Evolutionary conservation across 495 filamentous ascomycete genomes (phyloP).

Genomic region (Aspergillus indologenus): DNA sequence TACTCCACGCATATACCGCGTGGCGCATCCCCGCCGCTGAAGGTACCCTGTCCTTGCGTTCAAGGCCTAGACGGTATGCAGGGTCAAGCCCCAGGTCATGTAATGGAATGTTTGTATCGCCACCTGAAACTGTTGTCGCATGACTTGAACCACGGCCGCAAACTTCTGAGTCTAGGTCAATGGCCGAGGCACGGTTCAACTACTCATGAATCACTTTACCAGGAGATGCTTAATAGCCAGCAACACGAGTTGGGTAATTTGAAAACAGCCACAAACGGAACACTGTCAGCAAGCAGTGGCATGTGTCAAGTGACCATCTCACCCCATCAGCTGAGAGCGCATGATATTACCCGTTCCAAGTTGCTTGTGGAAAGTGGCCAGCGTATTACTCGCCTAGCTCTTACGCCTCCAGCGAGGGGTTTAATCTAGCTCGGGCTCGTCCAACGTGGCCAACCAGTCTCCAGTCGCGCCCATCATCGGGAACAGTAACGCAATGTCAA

Average conservation of each 20-base stretch:
- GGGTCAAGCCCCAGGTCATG: not conserved
- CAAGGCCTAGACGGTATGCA: not conserved
- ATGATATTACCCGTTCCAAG: not conserved
- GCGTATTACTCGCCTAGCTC: not conserved
- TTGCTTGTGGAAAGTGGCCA: not conserved
- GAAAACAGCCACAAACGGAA: not conserved
- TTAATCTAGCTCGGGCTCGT: not conserved
- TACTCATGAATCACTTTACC: no score
- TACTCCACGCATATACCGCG: not conserved
- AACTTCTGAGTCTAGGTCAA: not conserved
- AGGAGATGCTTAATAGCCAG: not conserved
- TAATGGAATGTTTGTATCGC: not conserved
- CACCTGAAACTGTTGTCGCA: not conserved
- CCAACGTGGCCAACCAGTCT: not conserved
- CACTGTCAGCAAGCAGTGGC: not conserved
- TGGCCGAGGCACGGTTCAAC: not conserved
- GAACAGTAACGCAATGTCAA: conserved; percentile 4
- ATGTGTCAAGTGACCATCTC: not conserved
- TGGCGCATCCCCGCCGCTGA: not conserved
- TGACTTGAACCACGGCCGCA: not conserved
- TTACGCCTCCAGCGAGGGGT: not conserved
- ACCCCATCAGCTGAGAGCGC: not conserved
- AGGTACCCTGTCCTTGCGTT: not conserved
- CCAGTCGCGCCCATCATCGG: not conserved
- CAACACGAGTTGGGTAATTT: not conserved